Evolutionary conservation across 805 yeast genomes (phyloP), one percentile per base, ranked within the genome.

Genomic region (Candida mattraensis): DNA sequence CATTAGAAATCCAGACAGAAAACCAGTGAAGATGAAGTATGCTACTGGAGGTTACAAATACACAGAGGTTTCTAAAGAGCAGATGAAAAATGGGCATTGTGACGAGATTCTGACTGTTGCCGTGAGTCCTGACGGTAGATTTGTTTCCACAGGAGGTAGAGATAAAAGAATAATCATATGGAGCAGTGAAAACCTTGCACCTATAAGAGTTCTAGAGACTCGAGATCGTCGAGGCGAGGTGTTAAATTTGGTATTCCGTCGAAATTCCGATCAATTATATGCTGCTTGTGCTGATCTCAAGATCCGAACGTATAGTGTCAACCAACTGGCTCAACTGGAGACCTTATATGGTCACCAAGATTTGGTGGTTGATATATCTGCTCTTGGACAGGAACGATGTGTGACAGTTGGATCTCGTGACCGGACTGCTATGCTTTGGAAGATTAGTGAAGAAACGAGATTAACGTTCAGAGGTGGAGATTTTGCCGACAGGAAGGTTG

Each of bases 271-370:
- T 63, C 93, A 87, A 59, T 67, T 93, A 42, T 93, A 83, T 56
- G 98, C 89, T 16, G 84, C 96, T 1, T 87, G 96, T 63, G 91
- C 88, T 1, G 99, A 93, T 61, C 76, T 88, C 54, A 83, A 89
- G 50, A 83, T 93, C 47, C 77, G 97, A 58, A 85, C 95, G 0
- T 93, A 76, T 59, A 82, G 89, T 45, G 72, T 89, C 40, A 85
- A 80, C 51, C 96, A 88, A 62, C 74, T 83, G 54, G 81, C 96
- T 4, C 95, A 87, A 61, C 71, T 91, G 54, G 99, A 93, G 66
- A 82, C 86, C 4, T 66, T 93, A 29, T 93, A 87, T 58, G 99
- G 99, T 3, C 99, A 93, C 63, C 98, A 93, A 65, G 99, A 93
- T 56, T 68, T 76, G 36, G 89, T 91, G 28, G 73, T 76, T 27